These are phyloP conservation scores for Raffaelea arxii DNA, from an alignment of 2,329 filamentous ascomycete genomes.

Conservation along the genomic window DNA sequence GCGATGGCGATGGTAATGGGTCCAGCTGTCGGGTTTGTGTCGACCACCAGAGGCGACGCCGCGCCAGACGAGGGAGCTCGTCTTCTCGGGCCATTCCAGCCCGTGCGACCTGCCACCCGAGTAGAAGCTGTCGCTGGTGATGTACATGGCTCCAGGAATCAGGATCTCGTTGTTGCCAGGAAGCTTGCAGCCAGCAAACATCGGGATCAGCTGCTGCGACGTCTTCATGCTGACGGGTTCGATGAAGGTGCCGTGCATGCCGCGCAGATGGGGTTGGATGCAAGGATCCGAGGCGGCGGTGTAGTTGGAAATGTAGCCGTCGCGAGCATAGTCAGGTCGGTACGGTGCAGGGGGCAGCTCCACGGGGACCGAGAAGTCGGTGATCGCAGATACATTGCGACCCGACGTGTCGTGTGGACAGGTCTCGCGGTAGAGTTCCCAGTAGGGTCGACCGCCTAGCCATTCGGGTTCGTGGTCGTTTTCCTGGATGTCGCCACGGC, in stretches of 20 bases:
- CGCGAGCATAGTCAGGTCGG: constrained; percentile 19
- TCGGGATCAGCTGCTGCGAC: constrained; percentile 41
- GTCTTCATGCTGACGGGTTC: constrained; percentile 38
- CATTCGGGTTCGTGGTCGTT: constrained; percentile 36
- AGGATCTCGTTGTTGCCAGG: constrained; percentile 51
- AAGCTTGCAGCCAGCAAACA: constrained; percentile 51
- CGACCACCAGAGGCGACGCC: constrained; percentile 54
- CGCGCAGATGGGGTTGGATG: constrained; percentile 36
- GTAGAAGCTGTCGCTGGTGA: constrained; percentile 47
- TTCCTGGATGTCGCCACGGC: no score
- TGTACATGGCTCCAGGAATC: constrained; percentile 54
- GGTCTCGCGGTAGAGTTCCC: constrained; percentile 46
- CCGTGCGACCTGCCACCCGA: constrained; percentile 46
- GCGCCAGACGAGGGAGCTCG: constrained; percentile 49
- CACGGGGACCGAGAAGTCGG: constrained; percentile 20
- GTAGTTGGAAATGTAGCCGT: constrained; percentile 45
- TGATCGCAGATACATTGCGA: constrained; percentile 26
- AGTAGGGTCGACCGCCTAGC: constrained; percentile 41
- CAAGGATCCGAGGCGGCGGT: constrained; percentile 45
- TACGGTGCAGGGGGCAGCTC: constrained; percentile 12
- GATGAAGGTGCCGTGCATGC: constrained; percentile 43
- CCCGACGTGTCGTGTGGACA: constrained; percentile 46
- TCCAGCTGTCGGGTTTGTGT: constrained; percentile 46
- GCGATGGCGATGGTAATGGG: constrained; percentile 59
- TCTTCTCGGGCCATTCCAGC: constrained; percentile 48